A percentile compares a stretch with the other conserved stretches of the same genome.
These are phyloP conservation scores for Mycena rebaudengoi DNA, from an alignment of 768 basidiomycete species.

Conservation along the genomic window DNA sequence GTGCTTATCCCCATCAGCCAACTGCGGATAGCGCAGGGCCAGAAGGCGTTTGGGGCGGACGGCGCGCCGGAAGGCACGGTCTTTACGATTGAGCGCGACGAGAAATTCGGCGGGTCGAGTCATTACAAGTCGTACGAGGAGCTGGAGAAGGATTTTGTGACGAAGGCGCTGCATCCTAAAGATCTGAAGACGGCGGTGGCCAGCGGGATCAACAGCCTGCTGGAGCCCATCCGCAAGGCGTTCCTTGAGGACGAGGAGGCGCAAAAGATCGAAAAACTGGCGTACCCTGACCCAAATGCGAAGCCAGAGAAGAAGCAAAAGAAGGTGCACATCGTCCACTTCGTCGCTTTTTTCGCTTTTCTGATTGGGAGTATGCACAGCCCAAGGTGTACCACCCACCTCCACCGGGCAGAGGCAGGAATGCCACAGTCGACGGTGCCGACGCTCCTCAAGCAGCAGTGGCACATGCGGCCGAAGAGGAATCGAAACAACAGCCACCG, in stretches of 20 bases:
- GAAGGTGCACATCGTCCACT: conserved; percentile 48
- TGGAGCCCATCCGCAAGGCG: conserved; percentile 82
- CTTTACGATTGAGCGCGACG: conserved; percentile 80
- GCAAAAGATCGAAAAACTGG: conserved; percentile 76
- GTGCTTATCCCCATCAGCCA: conserved; percentile 91
- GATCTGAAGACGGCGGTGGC: conserved; percentile 87
- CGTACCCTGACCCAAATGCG: conserved; percentile 83
- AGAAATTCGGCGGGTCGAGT: conserved; percentile 81
- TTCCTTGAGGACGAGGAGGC: conserved; percentile 85
- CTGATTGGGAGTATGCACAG: conserved; percentile 43
- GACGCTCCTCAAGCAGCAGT: conserved; percentile 4
- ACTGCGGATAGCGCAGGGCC: conserved; percentile 66
- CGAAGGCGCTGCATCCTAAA: conserved; percentile 83
- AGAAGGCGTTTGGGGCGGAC: conserved; percentile 65
- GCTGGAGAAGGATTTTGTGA: conserved; percentile 77
- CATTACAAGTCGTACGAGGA: conserved; percentile 77
- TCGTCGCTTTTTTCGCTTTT: neutral
- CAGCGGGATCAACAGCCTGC: conserved; percentile 73
- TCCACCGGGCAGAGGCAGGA: conserved; percentile 81
- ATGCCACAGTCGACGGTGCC: conserved; percentile 40
- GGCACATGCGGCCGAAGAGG: conserved; percentile 2
- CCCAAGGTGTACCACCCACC: conserved; percentile 87
- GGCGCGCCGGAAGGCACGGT: conserved; percentile 85
- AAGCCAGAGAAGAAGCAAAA: conserved; percentile 73
- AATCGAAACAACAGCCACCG: conserved; percentile 2